Conservation (phyloP, 2,329 filamentous ascomycete species). For the Phyllachora maydis region DNA sequence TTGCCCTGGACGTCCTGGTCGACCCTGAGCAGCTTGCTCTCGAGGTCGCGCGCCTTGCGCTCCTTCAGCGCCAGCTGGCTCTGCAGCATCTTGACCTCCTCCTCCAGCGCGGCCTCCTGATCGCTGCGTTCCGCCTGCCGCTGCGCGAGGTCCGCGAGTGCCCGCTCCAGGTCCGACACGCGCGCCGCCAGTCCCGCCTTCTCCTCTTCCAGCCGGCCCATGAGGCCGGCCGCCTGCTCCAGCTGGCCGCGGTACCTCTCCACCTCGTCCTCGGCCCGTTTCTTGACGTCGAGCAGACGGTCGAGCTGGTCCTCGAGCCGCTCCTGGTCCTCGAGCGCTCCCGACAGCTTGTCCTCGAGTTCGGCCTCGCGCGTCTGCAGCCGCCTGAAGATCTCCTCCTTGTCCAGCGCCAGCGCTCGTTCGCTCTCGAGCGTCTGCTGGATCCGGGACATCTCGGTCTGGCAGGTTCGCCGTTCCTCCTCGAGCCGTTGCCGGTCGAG, state of each 20-base stretch:
- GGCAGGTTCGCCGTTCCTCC: slow-evolving; percentile 73
- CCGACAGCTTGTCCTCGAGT: slow-evolving; percentile 78
- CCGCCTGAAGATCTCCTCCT: slow-evolving; percentile 98
- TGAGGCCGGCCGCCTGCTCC: slow-evolving; percentile 78
- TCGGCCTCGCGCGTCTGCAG: slow-evolving; percentile 81
- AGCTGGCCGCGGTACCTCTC: slow-evolving; percentile 62
- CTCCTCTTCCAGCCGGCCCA: slow-evolving; percentile 67
- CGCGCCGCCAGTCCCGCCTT: slow-evolving; percentile 54
- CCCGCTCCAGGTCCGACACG: slow-evolving; percentile 46
- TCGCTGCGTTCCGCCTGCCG: slow-evolving; percentile 53
- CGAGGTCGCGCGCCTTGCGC: slow-evolving; percentile 71
- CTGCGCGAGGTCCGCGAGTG: slow-evolving; percentile 49
- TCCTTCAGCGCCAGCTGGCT: slow-evolving; percentile 82
- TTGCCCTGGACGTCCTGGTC: slow-evolving; percentile 85
- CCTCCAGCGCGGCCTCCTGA: slow-evolving; percentile 55
- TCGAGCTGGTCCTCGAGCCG: slow-evolving; percentile 86
- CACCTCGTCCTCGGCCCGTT: slow-evolving; percentile 67
- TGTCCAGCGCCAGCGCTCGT: slow-evolving; percentile 84
- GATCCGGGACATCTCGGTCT: slow-evolving; percentile 71
- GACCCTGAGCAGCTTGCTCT: slow-evolving; percentile 60
- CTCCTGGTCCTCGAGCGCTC: slow-evolving; percentile 85
- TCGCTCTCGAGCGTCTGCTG: slow-evolving; percentile 93
- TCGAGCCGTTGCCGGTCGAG: slow-evolving; percentile 62
- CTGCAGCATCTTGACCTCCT: slow-evolving; percentile 78
- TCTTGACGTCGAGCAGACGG: slow-evolving; percentile 71